Evolutionary conservation across 2,329 filamentous ascomycete genomes (phyloP), one percentile per base, ranked within the genome.

Genomic region (Cladosporium sp.): DNA sequence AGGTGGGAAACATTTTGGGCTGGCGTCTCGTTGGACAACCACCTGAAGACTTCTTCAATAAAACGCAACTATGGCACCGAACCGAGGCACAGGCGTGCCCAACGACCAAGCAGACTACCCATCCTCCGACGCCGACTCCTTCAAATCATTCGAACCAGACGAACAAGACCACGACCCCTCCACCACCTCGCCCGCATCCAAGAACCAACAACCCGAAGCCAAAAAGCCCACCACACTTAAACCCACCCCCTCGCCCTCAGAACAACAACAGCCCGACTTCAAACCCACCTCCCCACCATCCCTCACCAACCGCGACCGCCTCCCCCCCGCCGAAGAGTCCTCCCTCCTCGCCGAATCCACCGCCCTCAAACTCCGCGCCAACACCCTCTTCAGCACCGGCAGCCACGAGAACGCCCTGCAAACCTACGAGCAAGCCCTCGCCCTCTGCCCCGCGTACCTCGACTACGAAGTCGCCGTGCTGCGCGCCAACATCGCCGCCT

Each of bases 401-500:
- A 81, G 84, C 56, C 93, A 86, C 70, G 80, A 85, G 52, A 83
- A 85, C 57, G 92, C 92, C 38, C 85, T 97, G 57, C 80, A 84
- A 59, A 85, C 81, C 56, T 97, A 97, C 72, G 85, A 90, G 63
- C 82, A 86, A 59, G 91, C 93, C 18, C 76, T 95, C 3, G 77
- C 82, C 10, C 80, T 84, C 7, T 91, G 89, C 63, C 92, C 92
- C 2, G 84, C 82, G 58, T 95, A 95, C 67, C 80, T 95, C 22
- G 84, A 92, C 67, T 95, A 89, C 72, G 89, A 95, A 61, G 77
- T 92, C 57, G 89, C 91, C 22, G 88, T 97, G 9, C 77, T 97
- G 5, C 83, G 85, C 54, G 90, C 87, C 67, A 97, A 97, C 73
- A 85, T 96, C 59, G 81, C 92, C 1, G 92, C 91, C 9, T 95